Conservation (phyloP, 1,139 yeast genomes). For the Pneumocystis carinii region DNA sequence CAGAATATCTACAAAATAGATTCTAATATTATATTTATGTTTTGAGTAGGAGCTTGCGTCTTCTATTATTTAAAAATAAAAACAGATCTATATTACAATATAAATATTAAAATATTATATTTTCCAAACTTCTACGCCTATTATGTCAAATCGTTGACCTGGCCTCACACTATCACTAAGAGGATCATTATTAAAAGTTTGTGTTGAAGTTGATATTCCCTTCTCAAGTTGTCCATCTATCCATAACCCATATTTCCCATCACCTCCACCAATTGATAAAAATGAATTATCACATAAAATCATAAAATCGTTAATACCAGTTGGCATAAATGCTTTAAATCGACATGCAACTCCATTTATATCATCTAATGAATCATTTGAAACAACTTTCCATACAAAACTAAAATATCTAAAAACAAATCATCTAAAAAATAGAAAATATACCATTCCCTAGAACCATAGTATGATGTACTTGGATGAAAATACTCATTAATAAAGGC, state of each 20-base stretch:
- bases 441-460: slow-evolving; percentile 91
- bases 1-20: not conserved
- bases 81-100: not conserved
- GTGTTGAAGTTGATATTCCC: slow-evolving; percentile 66
- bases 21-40: not conserved
- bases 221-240: slow-evolving; percentile 54
- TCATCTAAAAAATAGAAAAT: slow-evolving; percentile 13
- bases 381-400: slow-evolving; percentile 3
- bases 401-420: slow-evolving; percentile 3
- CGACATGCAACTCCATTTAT: slow-evolving; percentile 22
- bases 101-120: slow-evolving; percentile 21
- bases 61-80: not conserved
- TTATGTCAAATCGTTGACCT: slow-evolving; percentile 50
- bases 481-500: slow-evolving; percentile 61
- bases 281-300: slow-evolving; percentile 68
- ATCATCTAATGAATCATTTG: slow-evolving; percentile 14
- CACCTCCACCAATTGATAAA: slow-evolving; percentile 81
- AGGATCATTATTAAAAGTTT: slow-evolving; percentile 83
- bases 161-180: slow-evolving; percentile 33
- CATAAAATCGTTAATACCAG: slow-evolving; percentile 76
- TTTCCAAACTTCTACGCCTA: slow-evolving; percentile 79
- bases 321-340: slow-evolving; percentile 72
- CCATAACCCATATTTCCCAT: slow-evolving; percentile 88
- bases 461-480: slow-evolving; percentile 59
- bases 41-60: not conserved